These are phyloP conservation scores for Tremellales sp. DNA, from an alignment of 1,284 basidiomycete genomes.

Conservation along the genomic window DNA sequence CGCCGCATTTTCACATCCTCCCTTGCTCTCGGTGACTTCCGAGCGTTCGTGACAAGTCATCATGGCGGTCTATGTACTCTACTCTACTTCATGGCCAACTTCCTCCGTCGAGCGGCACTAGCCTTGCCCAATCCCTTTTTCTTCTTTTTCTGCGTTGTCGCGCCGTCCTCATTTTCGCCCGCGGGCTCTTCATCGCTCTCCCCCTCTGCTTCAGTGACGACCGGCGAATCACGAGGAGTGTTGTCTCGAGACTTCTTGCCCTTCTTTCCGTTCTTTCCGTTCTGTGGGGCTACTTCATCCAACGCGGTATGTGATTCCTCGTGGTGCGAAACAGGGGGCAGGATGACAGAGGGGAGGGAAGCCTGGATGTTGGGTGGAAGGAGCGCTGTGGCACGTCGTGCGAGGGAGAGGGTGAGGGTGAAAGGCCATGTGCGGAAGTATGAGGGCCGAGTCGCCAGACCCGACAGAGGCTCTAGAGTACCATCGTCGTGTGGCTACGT, in stretches of 20 bases:
- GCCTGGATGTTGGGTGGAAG: conserved; percentile 17
- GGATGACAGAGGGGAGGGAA: conserved; percentile 17
- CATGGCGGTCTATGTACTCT: not conserved
- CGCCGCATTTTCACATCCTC: too few relatives aligned
- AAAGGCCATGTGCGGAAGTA: conserved; percentile 41
- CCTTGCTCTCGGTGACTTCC: too few relatives aligned
- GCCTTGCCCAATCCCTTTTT: conserved; percentile 37
- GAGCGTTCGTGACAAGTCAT: too few relatives aligned
- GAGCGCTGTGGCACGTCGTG: conserved; percentile 2
- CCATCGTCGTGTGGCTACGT: conserved; percentile 44
- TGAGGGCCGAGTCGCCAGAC: conserved; percentile 34
- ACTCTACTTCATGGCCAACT: conserved; percentile 41
- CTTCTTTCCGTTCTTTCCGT: conserved; percentile 2
- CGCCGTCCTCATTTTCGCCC: conserved; percentile 6
- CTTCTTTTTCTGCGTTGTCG: conserved; percentile 18
- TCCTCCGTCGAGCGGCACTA: conserved; percentile 38
- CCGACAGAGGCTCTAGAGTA: conserved; percentile 30
- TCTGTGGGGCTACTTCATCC: conserved; percentile 12
- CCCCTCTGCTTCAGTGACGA: conserved; percentile 13
- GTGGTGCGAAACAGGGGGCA: conserved; percentile 1
- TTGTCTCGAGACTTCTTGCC: conserved; percentile 2
- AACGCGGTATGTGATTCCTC: not conserved
- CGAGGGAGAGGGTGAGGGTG: conserved; percentile 15
- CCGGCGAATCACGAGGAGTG: conserved; percentile 18
- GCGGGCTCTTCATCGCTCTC: conserved; percentile 12